phyloP scores from a whole-genome alignment of 164 flowering plant genomes.

The Vitis labrusca region DNA sequence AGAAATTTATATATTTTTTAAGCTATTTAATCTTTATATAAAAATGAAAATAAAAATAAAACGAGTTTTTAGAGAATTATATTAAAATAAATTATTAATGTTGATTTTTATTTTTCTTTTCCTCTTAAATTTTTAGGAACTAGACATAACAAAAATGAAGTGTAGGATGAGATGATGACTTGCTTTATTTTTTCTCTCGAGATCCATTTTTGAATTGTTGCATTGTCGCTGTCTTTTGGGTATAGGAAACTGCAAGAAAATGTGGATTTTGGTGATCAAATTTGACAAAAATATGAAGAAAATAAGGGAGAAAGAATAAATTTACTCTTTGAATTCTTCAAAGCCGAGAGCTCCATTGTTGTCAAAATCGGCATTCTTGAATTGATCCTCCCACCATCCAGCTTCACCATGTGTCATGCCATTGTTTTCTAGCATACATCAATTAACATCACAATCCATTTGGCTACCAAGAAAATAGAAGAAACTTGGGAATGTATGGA shows the following conservation, averaged over 20 bases:
- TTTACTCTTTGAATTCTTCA: constrained; percentile 58
- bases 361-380: constrained; percentile 57
- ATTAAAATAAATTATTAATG: too few species aligned
- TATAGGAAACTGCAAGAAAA: constrained; percentile 51
- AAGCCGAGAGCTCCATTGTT: constrained; percentile 38
- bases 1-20: too few species aligned
- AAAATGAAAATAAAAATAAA: too few species aligned
- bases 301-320: not conserved
- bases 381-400: constrained; percentile 68
- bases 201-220: constrained; percentile 46
- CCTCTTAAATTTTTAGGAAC: too few species aligned
- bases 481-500: not conserved
- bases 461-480: not conserved
- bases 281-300: too few species aligned
- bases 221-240: constrained; percentile 64
- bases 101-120: too few species aligned
- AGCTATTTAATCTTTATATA: too few species aligned
- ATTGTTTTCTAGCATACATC: constrained; percentile 28
- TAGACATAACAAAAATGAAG: too few species aligned
- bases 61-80: too few species aligned
- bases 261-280: not conserved
- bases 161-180: not conserved
- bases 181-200: constrained; percentile 47
- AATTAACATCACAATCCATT: not conserved
- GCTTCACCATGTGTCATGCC: constrained; percentile 46